These are phyloP conservation scores for Fonsecaea pedrosoi DNA, from an alignment of 2,329 filamentous ascomycete species.

Conservation along the genomic window DNA sequence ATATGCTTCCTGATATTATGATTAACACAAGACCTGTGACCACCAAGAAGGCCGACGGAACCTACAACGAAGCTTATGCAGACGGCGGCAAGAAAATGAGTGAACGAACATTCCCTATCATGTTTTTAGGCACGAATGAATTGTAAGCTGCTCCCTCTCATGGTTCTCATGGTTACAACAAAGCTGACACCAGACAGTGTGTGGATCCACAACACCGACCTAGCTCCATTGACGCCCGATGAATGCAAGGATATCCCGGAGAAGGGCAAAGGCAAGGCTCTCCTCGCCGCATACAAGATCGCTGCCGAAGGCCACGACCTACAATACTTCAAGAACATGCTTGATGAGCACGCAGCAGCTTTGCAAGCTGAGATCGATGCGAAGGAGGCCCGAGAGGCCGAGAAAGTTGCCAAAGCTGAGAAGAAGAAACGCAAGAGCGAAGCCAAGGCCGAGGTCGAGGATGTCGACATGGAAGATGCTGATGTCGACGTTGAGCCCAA, in stretches of 20 bases:
- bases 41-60: constrained; percentile 79
- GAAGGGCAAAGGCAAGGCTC: constrained; percentile 77
- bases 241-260: constrained; percentile 72
- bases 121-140: constrained; percentile 95
- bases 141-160: constrained; percentile 75
- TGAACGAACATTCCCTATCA: constrained; percentile 89
- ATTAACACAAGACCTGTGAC: constrained; percentile 81
- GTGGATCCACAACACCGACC: constrained; percentile 86
- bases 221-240: constrained; percentile 77
- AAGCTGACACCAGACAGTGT: constrained; percentile 63
- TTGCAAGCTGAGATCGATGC: constrained; percentile 65
- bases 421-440: constrained; percentile 57
- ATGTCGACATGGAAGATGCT: constrained; percentile 56
- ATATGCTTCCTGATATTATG: constrained; percentile 84
- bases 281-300: constrained; percentile 79
- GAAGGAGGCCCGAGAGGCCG: constrained; percentile 68
- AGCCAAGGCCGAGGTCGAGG: constrained; percentile 51
- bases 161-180: not conserved
- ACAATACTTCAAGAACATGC: constrained; percentile 80
- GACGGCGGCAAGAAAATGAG: constrained; percentile 85
- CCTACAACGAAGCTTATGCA: constrained; percentile 83
- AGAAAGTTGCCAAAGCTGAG: constrained; percentile 63
- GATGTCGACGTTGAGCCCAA: constrained; percentile 61
- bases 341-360: constrained; percentile 65
- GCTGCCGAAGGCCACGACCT: constrained; percentile 80